These are phyloP conservation scores for Alternaria sp. DNA, from an alignment of 2,329 filamentous ascomycete genomes.

Conservation along the genomic window DNA sequence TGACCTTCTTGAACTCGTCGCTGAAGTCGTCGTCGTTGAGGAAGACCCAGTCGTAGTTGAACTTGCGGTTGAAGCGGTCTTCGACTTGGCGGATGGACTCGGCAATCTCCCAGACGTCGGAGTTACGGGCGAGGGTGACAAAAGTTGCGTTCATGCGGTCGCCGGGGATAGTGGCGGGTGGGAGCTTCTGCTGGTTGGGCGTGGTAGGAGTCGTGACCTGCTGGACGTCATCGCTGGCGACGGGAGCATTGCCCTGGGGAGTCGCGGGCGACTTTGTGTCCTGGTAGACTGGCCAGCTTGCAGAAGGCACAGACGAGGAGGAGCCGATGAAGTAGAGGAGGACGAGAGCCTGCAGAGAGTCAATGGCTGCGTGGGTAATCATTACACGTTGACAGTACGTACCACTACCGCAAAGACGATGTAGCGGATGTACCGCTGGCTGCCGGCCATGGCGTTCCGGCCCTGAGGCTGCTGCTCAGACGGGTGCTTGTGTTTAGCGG, in stretches of 20 bases:
- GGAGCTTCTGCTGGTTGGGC: constrained; percentile 47
- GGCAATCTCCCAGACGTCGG: constrained; percentile 95
- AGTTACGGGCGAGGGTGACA: constrained; percentile 92
- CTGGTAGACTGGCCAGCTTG: constrained; percentile 45
- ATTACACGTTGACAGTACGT: constrained; percentile 35
- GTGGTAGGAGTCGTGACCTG: constrained; percentile 37
- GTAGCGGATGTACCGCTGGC: constrained; percentile 75
- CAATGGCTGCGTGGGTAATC: constrained; percentile 11
- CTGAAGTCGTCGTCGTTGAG: constrained; percentile 96
- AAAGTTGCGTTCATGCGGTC: constrained; percentile 96
- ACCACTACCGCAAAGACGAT: constrained; percentile 86
- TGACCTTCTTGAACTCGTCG: constrained; percentile 91
- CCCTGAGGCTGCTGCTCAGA: constrained; percentile 25
- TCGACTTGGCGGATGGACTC: constrained; percentile 95
- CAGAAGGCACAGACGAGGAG: constrained; percentile 59
- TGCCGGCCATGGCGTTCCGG: constrained; percentile 73
- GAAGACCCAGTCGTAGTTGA: constrained; percentile 99
- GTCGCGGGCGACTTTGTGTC: constrained; percentile 26
- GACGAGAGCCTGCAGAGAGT: constrained; percentile 63
- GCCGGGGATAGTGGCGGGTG: constrained; percentile 64
- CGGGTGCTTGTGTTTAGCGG: constrained; percentile 32
- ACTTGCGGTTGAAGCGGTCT: constrained; percentile 96
- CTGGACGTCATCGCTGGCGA: constrained; percentile 18
- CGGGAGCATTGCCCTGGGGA: constrained; percentile 24
- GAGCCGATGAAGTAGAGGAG: constrained; percentile 85